Conservation (phyloP, 345 rosid genomes). For the Dipteronia dyeriana region DNA sequence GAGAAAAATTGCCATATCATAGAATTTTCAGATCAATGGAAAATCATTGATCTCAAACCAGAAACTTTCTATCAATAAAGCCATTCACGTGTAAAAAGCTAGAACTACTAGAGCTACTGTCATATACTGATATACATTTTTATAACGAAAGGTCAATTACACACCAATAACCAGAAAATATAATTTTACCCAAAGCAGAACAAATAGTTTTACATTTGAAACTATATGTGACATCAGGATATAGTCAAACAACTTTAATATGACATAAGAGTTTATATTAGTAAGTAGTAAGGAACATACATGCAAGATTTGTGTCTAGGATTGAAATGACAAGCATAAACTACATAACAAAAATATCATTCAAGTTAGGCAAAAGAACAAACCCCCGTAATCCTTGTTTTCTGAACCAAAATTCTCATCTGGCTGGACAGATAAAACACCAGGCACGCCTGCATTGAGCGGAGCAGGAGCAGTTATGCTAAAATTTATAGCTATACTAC, state of each 20-base stretch:
- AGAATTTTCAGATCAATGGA: background rate
- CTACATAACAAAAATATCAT: background rate
- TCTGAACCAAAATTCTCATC: slow-evolving; percentile 65
- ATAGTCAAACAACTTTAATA: background rate
- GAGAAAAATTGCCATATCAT: background rate
- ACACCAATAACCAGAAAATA: background rate
- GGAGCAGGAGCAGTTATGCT: slow-evolving; percentile 16
- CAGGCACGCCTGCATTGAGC: slow-evolving; percentile 72
- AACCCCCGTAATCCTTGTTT: slow-evolving; percentile 79
- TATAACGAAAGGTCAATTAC: background rate
- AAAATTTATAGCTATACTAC: slow-evolving; percentile 10
- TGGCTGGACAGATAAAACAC: slow-evolving; percentile 73
- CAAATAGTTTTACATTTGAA: background rate
- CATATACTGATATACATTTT: background rate
- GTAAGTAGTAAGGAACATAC: background rate
- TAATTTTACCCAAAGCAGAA: background rate
- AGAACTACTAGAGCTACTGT: background rate
- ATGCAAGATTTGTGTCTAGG: background rate
- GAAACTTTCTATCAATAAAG: background rate
- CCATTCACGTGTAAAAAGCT: background rate
- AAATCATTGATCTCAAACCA: background rate
- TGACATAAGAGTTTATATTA: background rate
- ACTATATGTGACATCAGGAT: slow-evolving; percentile 4
- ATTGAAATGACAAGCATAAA: background rate
- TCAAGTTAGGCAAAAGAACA: background rate